Base-by-base conservation (phyloP, 768 basidiomycete genomes). In the Austroboletus festivus region DNA sequence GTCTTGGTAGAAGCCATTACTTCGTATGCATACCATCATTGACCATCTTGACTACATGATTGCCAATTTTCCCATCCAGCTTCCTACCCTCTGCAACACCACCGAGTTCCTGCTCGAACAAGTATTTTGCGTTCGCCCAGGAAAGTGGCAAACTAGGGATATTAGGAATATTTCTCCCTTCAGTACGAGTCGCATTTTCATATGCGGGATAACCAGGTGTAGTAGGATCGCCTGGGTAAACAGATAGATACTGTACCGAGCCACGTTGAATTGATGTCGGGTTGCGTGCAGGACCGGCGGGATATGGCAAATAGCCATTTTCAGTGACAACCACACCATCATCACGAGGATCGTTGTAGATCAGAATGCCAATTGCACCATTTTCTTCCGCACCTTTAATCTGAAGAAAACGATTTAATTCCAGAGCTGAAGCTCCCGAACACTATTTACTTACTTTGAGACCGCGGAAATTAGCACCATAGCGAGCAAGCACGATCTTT, bases 201-300 rank as follows among this genome's bases (percentile, higher is more conserved):
- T 96, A 96, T 3, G 94, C 77, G 33, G 94, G 94, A 54, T 81
- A 78, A 16, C 88, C 89, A 2, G 93, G 93, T 2, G 93, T 96
- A 0, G 86, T 83, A 3, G 93, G 91, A 58, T 89, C 87, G 11
- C 85, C 83, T 12, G 81, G 81, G 60, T 85, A 88, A 2, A 69
- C 56, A 19, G 78, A 79, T 44, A 89, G 60, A 63, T 73, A 89
- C 57, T 85, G 81, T 3, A 89, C 90, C 35, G 84, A 87, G 26
- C 93, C 93, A 44, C 93, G 81, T 61, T 96, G 83, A 10, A 96
- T 82, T 15, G 86, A 81, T 1, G 80, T 79, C 0, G 86, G 86
- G 68, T 91, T 89, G 42, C 90, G 79, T 40, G 92, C 93, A 23
- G 93, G 93, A 8, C 94, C 93, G 18, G 79, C 71, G 1, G 93